phyloP scores from a whole-genome alignment of 352 stramenopile species.

The Pythium rhizo-oryzae region DNA sequence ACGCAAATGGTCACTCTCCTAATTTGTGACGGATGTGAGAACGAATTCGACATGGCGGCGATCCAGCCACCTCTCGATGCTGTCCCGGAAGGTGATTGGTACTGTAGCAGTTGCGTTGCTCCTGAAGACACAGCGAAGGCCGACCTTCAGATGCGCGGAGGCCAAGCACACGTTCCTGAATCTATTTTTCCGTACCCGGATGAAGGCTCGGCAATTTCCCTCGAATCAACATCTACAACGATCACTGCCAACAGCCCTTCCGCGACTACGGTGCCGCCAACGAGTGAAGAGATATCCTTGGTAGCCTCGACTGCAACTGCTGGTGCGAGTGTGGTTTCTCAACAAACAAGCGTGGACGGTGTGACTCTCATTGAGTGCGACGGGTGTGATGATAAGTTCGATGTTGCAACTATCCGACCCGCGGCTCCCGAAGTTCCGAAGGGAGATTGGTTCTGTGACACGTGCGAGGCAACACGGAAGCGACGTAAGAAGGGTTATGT shows the following conservation, averaged over 20 bases:
- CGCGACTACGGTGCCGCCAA: background rate
- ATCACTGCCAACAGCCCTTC: too few species aligned
- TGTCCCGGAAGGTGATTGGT: slow-evolving; percentile 58
- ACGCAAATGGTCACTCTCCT: slow-evolving; percentile 43
- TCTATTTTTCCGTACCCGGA: background rate
- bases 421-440: slow-evolving; percentile 46
- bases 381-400: slow-evolving; percentile 69
- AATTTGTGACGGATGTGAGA: slow-evolving; percentile 76
- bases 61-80: slow-evolving; percentile 44
- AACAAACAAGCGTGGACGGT: too few species aligned
- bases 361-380: slow-evolving; percentile 70
- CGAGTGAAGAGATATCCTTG: background rate
- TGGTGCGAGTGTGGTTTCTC: background rate
- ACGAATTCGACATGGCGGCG: slow-evolving; percentile 54
- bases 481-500: slow-evolving; percentile 29
- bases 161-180: background rate
- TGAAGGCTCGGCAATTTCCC: too few species aligned
- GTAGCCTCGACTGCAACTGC: background rate
- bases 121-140: background rate
- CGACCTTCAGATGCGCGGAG: background rate
- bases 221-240: background rate
- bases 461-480: slow-evolving; percentile 26
- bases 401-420: slow-evolving; percentile 48
- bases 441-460: slow-evolving; percentile 49
- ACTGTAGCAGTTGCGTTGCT: slow-evolving; percentile 29